These are phyloP conservation scores for Gamsiella multidivaricata DNA, from an alignment of 192 early-diverging fungal genomes.

Conservation along the genomic window DNA sequence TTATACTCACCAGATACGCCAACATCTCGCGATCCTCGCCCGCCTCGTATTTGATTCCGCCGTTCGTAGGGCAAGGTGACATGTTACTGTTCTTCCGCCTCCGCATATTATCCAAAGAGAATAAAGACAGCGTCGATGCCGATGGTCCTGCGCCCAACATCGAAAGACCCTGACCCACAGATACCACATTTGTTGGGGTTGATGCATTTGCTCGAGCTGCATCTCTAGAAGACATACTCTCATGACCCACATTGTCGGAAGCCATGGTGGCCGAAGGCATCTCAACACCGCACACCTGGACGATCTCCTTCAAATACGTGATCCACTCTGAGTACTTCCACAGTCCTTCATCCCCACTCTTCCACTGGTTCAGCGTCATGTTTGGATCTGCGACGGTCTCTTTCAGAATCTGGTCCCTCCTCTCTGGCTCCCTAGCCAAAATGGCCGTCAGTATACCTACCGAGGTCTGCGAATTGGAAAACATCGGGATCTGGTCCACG, in stretches of 20 bases:
- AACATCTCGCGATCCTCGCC: slow-evolving; percentile 39
- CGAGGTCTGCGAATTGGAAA: slow-evolving; percentile 30
- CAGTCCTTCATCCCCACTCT: not conserved
- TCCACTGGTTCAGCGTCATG: not conserved
- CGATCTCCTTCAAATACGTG: slow-evolving; percentile 31
- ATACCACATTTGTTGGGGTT: not conserved
- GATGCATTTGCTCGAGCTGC: not conserved
- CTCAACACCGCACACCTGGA: slow-evolving; percentile 41
- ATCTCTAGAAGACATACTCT: not conserved
- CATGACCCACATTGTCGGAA: not conserved
- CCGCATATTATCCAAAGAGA: slow-evolving; percentile 41
- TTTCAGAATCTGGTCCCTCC: slow-evolving; percentile 24
- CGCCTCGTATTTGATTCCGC: slow-evolving; percentile 36
- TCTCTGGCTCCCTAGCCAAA: slow-evolving; percentile 26
- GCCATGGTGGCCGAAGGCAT: not conserved
- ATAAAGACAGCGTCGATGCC: slow-evolving; percentile 17
- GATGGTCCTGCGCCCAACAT: slow-evolving; percentile 2
- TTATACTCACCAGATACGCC: slow-evolving; percentile 31
- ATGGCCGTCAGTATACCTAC: slow-evolving; percentile 28
- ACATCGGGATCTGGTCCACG: slow-evolving; percentile 33
- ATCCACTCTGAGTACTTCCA: slow-evolving; percentile 39
- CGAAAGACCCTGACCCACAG: slow-evolving; percentile 6
- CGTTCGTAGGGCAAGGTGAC: not conserved
- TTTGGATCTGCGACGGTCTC: slow-evolving; percentile 30
- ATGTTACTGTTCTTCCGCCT: slow-evolving; percentile 15